Evolutionary conservation across 2,329 filamentous ascomycete genomes (phyloP).

Genomic region (Aspergillus ochraceus): DNA sequence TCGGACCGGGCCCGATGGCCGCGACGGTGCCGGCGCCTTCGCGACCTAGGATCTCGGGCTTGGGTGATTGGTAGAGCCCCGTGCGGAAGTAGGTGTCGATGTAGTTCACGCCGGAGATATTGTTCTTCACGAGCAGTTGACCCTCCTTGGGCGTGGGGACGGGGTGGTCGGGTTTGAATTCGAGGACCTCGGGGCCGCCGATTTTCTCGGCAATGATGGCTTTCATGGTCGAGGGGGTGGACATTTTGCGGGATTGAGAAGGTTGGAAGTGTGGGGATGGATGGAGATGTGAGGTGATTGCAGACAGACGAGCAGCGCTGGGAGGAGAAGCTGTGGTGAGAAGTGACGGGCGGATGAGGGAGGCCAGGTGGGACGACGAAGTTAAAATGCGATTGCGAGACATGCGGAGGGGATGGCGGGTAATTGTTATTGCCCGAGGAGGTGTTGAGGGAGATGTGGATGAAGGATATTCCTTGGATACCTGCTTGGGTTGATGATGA

Average conservation of each 20-base stretch:
- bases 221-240: slow-evolving; percentile 68
- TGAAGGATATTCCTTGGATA: not conserved
- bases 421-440: not conserved
- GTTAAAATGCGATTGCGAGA: slow-evolving; percentile 4
- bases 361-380: not conserved
- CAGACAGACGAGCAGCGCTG: slow-evolving; percentile 9
- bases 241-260: slow-evolving; percentile 39
- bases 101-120: slow-evolving; percentile 78
- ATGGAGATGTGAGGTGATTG: slow-evolving; percentile 12
- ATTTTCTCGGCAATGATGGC: slow-evolving; percentile 71
- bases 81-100: slow-evolving; percentile 91
- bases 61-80: slow-evolving; percentile 71
- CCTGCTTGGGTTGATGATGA: not conserved
- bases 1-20: slow-evolving; percentile 54
- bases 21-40: slow-evolving; percentile 75
- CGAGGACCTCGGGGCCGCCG: slow-evolving; percentile 69
- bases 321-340: not conserved
- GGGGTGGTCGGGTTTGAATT: slow-evolving; percentile 69
- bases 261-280: slow-evolving; percentile 4
- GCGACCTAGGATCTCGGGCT: slow-evolving; percentile 75
- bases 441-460: not conserved
- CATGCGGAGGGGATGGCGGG: slow-evolving; percentile 4
- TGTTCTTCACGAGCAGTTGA: slow-evolving; percentile 78
- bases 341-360: slow-evolving; percentile 6
- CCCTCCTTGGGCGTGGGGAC: slow-evolving; percentile 68